Evolutionary conservation across 169 alveolate genomes (phyloP).

Genomic region (Toxoplasma gondii): DNA sequence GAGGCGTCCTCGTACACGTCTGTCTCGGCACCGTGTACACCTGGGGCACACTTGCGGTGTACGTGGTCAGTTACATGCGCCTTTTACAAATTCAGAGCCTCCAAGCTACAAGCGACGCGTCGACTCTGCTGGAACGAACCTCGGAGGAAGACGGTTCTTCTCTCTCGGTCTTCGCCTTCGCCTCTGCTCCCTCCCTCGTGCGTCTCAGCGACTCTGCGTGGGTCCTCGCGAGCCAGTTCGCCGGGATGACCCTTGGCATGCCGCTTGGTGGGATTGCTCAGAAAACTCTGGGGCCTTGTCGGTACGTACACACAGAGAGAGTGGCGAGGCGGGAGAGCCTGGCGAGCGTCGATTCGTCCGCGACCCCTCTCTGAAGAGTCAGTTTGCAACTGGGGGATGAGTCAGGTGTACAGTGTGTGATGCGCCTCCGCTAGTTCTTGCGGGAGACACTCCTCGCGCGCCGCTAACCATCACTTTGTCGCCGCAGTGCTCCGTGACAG

Average conservation of each 20-base stretch:
- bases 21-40: conserved; percentile 58
- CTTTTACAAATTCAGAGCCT: not conserved
- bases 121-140: not conserved
- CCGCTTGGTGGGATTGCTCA: conserved; percentile 29
- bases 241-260: conserved; percentile 32
- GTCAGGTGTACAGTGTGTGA: too few species aligned
- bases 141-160: not conserved
- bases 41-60: conserved; percentile 42
- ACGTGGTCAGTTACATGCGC: conserved; percentile 44
- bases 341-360: too few species aligned
- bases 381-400: too few species aligned
- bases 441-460: too few species aligned
- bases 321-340: not conserved
- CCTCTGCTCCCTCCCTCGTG: not conserved
- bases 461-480: too few species aligned
- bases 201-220: conserved; percentile 33
- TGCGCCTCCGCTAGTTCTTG: too few species aligned
- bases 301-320: not conserved
- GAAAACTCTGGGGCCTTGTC: conserved; percentile 23
- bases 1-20: conserved; percentile 48
- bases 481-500: too few species aligned
- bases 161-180: not conserved
- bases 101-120: not conserved
- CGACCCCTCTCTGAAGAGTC: too few species aligned
- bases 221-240: conserved; percentile 17